Conservation (phyloP, 805 yeast species). For the Saturnispora galanensis region DNA sequence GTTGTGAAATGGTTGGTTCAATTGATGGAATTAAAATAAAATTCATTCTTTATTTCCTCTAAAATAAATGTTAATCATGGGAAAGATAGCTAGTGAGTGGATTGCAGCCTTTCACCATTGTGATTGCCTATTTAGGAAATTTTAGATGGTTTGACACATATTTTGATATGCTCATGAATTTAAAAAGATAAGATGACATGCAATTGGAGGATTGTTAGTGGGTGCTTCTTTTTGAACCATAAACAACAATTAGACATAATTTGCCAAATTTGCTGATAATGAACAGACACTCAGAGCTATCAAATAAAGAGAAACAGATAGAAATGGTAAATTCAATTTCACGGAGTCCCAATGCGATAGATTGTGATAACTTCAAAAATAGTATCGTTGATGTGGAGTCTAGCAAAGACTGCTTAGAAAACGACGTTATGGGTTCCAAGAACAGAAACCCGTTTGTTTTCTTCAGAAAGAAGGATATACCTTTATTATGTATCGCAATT, state of each 20-base stretch:
- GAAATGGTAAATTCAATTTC: background rate
- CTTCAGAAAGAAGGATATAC: constrained; percentile 17
- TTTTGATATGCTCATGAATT: too few relatives aligned
- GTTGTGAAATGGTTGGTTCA: too few relatives aligned
- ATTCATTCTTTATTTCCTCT: too few relatives aligned
- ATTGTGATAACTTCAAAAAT: too few relatives aligned
- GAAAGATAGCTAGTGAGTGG: too few relatives aligned
- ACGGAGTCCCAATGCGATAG: background rate
- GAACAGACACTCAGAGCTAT: background rate
- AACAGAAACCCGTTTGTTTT: constrained; percentile 20
- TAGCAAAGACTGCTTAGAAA: background rate
- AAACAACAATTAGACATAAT: too few relatives aligned
- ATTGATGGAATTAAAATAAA: too few relatives aligned
- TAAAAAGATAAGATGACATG: too few relatives aligned
- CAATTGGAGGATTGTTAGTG: too few relatives aligned
- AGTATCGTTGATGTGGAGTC: background rate
- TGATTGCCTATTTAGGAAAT: constrained; percentile 6
- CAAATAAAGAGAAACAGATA: background rate
- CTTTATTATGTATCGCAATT: constrained; percentile 15
- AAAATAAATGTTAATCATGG: too few relatives aligned
- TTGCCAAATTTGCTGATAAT: too few relatives aligned
- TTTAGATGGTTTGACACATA: background rate
- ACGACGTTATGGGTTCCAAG: background rate
- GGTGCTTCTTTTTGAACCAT: too few relatives aligned
- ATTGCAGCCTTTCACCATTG: background rate